These are phyloP conservation scores for Chaetoscypha palmicola DNA, from an alignment of 2,329 filamentous ascomycete species.

Conservation along the genomic window DNA sequence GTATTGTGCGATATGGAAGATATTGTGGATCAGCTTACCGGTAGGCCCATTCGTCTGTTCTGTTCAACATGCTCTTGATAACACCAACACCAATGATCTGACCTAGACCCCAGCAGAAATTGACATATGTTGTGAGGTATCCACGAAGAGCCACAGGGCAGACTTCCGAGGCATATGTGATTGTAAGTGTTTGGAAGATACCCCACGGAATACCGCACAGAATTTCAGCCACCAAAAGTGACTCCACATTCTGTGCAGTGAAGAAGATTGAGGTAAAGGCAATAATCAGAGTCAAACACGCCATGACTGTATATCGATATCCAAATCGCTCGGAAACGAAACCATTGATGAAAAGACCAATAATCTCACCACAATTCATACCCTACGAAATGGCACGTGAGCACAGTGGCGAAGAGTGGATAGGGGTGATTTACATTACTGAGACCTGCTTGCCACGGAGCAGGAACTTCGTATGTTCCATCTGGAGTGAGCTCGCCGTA, in stretches of 20 bases:
- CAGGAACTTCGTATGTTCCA: slow-evolving; percentile 31
- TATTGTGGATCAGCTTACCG: too few species aligned
- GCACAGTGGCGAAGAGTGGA: not conserved
- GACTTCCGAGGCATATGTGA: slow-evolving; percentile 41
- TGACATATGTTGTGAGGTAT: slow-evolving; percentile 49
- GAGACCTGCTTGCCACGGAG: slow-evolving; percentile 32
- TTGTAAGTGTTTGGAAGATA: slow-evolving; percentile 36
- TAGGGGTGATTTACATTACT: slow-evolving; percentile 22
- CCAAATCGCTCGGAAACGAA: slow-evolving; percentile 44
- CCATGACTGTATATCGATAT: slow-evolving; percentile 44
- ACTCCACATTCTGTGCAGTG: slow-evolving; percentile 40
- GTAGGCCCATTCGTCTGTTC: slow-evolving; percentile 43
- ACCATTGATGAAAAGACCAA: slow-evolving; percentile 44
- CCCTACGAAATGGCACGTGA: slow-evolving; percentile 15
- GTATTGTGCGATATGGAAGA: too few species aligned
- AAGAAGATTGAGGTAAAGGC: slow-evolving; percentile 45
- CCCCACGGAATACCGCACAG: slow-evolving; percentile 42
- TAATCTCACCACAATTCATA: slow-evolving; percentile 35
- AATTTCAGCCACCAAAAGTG: slow-evolving; percentile 43
- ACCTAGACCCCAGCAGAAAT: slow-evolving; percentile 48
- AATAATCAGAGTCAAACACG: slow-evolving; percentile 38
- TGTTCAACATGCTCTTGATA: slow-evolving; percentile 40
- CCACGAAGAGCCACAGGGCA: slow-evolving; percentile 49
- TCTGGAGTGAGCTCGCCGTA: slow-evolving; percentile 31
- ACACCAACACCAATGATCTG: slow-evolving; percentile 45